Evolutionary conservation across 805 yeast genomes (phyloP).

Genomic region (Metschnikowia rubicola): DNA sequence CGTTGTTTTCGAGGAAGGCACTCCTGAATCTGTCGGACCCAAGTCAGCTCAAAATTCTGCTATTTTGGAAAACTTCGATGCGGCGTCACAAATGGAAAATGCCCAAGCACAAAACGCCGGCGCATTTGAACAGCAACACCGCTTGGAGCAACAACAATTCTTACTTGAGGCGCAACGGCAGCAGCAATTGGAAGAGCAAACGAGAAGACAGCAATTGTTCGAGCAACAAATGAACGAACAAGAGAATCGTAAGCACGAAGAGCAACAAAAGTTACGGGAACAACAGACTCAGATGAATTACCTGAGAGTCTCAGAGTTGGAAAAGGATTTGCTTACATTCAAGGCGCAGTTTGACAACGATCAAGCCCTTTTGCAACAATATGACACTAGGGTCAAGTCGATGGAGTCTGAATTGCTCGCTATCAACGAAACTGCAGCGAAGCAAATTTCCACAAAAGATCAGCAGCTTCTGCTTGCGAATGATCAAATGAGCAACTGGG

Average conservation of each 20-base stretch:
- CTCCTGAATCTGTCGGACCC: too few species aligned
- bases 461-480: conserved; percentile 64
- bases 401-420: conserved; percentile 69
- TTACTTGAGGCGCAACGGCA: conserved; percentile 63
- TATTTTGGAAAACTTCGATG: too few species aligned
- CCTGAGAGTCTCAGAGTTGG: conserved; percentile 75
- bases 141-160: conserved; percentile 56
- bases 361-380: conserved; percentile 78
- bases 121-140: conserved; percentile 48
- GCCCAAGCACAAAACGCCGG: conserved; percentile 51
- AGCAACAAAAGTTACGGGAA: conserved; percentile 62
- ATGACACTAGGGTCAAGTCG: conserved; percentile 78
- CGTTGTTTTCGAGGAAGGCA: too few species aligned
- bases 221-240: conserved; percentile 71
- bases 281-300: conserved; percentile 73
- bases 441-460: conserved; percentile 72
- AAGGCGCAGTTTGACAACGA: conserved; percentile 83
- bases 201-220: conserved; percentile 70
- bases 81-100: too few species aligned
- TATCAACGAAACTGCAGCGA: conserved; percentile 61
- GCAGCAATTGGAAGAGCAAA: conserved; percentile 64
- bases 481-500: conserved; percentile 77
- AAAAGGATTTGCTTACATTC: conserved; percentile 71
- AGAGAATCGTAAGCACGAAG: conserved; percentile 62
- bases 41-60: too few species aligned